Evolutionary conservation across 1,139 yeast species (phyloP).

Genomic region (Kodamaea alishanica): DNA sequence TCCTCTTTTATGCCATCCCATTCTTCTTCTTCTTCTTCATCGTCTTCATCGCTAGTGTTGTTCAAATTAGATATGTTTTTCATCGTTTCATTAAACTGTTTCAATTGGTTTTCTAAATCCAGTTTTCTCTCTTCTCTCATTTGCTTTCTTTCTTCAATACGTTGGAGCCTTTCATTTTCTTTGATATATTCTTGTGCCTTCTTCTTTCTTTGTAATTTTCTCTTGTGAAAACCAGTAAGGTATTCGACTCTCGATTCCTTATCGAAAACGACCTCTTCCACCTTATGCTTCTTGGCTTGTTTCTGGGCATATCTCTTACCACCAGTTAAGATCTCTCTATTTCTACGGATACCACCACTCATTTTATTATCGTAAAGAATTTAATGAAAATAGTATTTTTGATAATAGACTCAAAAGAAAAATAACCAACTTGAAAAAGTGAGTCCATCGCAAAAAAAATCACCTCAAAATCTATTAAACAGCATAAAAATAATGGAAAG

Average conservation of each 20-base stretch:
- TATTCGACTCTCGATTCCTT: constrained; percentile 70
- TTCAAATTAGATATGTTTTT: constrained; percentile 38
- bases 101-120: constrained; percentile 60
- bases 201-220: constrained; percentile 84
- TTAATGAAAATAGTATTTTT: background rate
- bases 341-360: constrained; percentile 32
- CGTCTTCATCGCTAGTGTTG: constrained; percentile 32
- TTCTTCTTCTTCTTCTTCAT: constrained; percentile 20
- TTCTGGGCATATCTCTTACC: constrained; percentile 75
- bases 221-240: constrained; percentile 91
- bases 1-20: constrained; percentile 9
- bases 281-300: constrained; percentile 62
- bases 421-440: constrained; percentile 9
- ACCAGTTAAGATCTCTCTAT: constrained; percentile 84
- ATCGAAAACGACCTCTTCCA: constrained; percentile 80
- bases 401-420: constrained; percentile 1
- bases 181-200: constrained; percentile 71
- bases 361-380: constrained; percentile 4
- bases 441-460: constrained; percentile 7
- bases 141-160: constrained; percentile 72
- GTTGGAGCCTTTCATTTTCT: constrained; percentile 71
- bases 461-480: background rate
- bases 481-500: constrained; percentile 36
- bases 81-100: constrained; percentile 54
- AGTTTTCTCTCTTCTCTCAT: constrained; percentile 66